Conservation (phyloP, 352 stramenopile species). For the Achlya hypogyna region DNA sequence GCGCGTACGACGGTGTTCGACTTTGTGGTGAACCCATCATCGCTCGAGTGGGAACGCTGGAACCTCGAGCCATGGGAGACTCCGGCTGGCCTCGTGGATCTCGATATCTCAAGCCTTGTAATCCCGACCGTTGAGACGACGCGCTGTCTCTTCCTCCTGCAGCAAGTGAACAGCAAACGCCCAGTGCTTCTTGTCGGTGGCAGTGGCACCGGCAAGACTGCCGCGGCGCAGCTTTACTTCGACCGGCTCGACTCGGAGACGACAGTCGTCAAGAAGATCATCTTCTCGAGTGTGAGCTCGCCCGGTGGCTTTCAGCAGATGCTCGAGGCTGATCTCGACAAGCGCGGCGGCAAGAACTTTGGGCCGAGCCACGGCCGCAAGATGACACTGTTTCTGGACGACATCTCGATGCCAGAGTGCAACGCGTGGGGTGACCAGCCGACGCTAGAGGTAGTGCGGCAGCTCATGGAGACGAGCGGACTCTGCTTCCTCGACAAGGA, state of each 20-base stretch:
- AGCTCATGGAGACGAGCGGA: constrained; percentile 55
- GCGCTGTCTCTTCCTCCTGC: constrained; percentile 57
- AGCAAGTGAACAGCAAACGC: constrained; percentile 41
- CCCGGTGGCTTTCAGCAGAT: constrained; percentile 70
- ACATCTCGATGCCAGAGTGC: constrained; percentile 53
- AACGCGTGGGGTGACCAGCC: constrained; percentile 74
- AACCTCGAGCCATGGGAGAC: constrained; percentile 31
- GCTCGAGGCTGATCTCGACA: constrained; percentile 67
- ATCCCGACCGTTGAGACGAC: constrained; percentile 82
- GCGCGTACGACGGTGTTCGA: constrained; percentile 84
- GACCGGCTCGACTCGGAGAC: constrained; percentile 28
- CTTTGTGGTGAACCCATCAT: constrained; percentile 81
- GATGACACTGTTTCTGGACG: constrained; percentile 73
- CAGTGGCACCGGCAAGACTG: constrained; percentile 82
- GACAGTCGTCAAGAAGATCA: constrained; percentile 72
- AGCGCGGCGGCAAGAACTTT: constrained; percentile 72
- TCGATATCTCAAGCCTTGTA: constrained; percentile 76
- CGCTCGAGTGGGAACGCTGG: constrained; percentile 87
- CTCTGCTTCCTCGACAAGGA: constrained; percentile 80
- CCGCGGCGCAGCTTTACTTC: constrained; percentile 68
- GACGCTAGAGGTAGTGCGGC: constrained; percentile 60
- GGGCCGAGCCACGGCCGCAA: constrained; percentile 57
- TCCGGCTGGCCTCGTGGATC: constrained; percentile 22
- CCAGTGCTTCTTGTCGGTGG: constrained; percentile 80
- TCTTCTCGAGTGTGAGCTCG: constrained; percentile 78